Percentiles rank a stretch among this genome's conserved stretches.
Conservation (phyloP, 768 basidiomycete species). For the Boletus sp. region DNA sequence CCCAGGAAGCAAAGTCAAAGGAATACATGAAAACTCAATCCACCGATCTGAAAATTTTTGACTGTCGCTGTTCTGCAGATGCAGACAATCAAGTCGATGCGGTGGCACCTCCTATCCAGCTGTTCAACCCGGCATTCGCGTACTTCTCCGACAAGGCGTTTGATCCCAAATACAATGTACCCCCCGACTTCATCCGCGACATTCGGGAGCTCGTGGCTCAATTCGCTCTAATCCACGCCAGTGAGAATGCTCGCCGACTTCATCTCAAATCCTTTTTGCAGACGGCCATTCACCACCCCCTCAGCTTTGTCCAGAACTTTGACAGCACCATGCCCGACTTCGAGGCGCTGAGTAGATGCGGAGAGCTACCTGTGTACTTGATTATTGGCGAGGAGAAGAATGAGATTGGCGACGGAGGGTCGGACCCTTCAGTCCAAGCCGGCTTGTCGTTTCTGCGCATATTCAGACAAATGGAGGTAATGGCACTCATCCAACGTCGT, state of each 20-base stretch:
- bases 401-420: conserved; percentile 18
- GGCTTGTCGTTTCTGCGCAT: conserved; percentile 21
- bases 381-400: conserved; percentile 23
- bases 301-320: background rate
- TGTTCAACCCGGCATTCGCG: conserved; percentile 28
- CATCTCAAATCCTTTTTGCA: background rate
- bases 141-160: conserved; percentile 24
- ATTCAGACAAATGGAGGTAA: conserved; percentile 13
- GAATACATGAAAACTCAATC: conserved; percentile 7
- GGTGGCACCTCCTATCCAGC: conserved; percentile 8
- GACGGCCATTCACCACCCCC: background rate
- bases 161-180: conserved; percentile 2
- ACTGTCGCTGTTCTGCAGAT: conserved; percentile 5
- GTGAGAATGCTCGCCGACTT: background rate
- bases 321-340: conserved; percentile 5
- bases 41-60: background rate
- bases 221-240: conserved; percentile 14
- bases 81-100: background rate
- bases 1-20: conserved; percentile 7
- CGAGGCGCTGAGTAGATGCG: background rate
- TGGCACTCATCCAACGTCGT: background rate
- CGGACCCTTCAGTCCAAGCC: conserved; percentile 32
- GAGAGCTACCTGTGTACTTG: background rate
- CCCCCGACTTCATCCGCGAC: conserved; percentile 3
- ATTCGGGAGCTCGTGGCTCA: conserved; percentile 10